Evolutionary conservation across 257 asterid species (phyloP).

Genomic region (Solanum tarijense): DNA sequence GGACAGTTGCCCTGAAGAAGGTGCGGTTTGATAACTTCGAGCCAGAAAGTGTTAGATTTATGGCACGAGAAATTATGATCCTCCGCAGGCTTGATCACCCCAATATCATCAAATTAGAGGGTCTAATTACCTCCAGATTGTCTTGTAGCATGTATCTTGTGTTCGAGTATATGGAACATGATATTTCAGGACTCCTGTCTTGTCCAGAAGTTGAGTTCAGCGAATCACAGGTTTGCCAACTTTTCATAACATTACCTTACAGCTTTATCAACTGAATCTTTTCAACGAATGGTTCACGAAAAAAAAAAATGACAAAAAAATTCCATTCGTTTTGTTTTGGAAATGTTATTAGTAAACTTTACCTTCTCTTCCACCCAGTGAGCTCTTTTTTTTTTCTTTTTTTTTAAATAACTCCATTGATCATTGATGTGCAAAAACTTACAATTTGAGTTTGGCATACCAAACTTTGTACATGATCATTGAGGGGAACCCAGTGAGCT

Average conservation of each 20-base stretch:
- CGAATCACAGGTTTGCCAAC: constrained; percentile 66
- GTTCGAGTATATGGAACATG: constrained; percentile 97
- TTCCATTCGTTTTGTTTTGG: not conserved
- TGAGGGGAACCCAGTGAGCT: not conserved
- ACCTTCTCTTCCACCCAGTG: not conserved
- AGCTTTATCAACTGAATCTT: not conserved
- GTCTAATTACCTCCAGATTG: constrained; percentile 65
- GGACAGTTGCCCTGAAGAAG: constrained; percentile 77
- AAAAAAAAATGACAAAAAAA: not conserved
- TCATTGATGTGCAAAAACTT: too few species aligned
- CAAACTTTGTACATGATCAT: too few species aligned
- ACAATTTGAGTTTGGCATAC: too few species aligned
- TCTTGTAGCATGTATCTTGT: constrained; percentile 92
- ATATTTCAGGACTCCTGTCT: constrained; percentile 75
- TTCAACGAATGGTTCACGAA: not conserved
- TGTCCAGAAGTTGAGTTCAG: constrained; percentile 67
- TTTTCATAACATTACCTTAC: not conserved
- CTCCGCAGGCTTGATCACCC: constrained; percentile 92
- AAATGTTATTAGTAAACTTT: not conserved
- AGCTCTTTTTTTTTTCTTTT: not conserved
- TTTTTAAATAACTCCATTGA: too few species aligned
- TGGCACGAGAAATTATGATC: constrained; percentile 86
- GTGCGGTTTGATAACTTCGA: constrained; percentile 90
- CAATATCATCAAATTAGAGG: constrained; percentile 73
- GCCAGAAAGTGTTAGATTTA: constrained; percentile 94